A percentile compares a stretch with the other conserved stretches of the same genome.
Evolutionary conservation across 345 rosid genomes (phyloP).

Genomic region (Viola odorata): DNA sequence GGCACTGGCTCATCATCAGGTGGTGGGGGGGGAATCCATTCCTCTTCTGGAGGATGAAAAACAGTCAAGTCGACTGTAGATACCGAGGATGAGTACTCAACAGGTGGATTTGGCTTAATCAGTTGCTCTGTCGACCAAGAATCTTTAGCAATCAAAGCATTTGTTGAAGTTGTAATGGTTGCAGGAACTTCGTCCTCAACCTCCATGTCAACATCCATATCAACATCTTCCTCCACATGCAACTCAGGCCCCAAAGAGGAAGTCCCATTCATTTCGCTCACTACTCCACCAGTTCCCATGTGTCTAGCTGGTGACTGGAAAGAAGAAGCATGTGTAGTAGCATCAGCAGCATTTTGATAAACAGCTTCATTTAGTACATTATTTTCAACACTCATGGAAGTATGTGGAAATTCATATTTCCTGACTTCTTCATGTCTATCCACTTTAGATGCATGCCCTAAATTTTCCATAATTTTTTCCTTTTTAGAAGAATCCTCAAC

Average conservation of each 20-base stretch:
- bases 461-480: conserved; percentile 18
- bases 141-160: conserved; percentile 23
- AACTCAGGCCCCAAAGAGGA: conserved; percentile 21
- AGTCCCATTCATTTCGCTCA: conserved; percentile 26
- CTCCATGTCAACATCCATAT: conserved; percentile 98
- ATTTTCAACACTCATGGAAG: conserved; percentile 20
- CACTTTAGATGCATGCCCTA: conserved; percentile 28
- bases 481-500: conserved; percentile 31
- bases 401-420: conserved; percentile 24
- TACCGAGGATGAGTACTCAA: conserved; percentile 22
- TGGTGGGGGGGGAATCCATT: conserved; percentile 94
- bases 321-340: conserved; percentile 14
- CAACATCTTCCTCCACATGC: conserved; percentile 56
- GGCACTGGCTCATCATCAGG: conserved; percentile 73
- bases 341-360: neutral
- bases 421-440: conserved; percentile 23
- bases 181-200: conserved; percentile 59
- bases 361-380: conserved; percentile 19
- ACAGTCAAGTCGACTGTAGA: conserved; percentile 27
- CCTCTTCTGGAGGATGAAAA: conserved; percentile 72
- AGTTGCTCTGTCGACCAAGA: conserved; percentile 27
- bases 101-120: conserved; percentile 27
- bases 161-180: conserved; percentile 13
- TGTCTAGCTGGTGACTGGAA: conserved; percentile 31
- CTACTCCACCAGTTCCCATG: conserved; percentile 24